Evolutionary conservation across 257 asterid genomes (phyloP).

Genomic region (Nicotiana undulata): DNA sequence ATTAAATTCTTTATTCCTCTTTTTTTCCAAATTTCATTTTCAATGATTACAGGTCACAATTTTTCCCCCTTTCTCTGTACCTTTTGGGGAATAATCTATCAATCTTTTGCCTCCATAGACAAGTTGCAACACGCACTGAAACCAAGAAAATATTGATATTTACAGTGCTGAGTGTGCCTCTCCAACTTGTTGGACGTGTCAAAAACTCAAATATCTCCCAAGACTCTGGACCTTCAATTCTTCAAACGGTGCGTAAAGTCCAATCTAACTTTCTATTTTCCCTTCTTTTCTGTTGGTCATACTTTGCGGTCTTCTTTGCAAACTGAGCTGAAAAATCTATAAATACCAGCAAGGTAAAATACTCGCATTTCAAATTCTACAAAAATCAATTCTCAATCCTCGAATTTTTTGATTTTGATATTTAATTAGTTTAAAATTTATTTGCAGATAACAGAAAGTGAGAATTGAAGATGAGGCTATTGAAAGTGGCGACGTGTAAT

Average conservation of each 20-base stretch:
- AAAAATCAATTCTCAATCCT: background rate
- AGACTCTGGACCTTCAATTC: background rate
- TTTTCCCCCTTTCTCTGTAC: no score
- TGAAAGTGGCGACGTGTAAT: conserved; percentile 90
- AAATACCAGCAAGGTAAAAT: background rate
- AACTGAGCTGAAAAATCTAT: background rate
- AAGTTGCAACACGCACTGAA: background rate
- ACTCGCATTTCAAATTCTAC: background rate
- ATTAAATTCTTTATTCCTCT: no score
- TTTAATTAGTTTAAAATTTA: background rate
- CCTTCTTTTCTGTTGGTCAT: background rate
- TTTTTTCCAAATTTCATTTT: no score
- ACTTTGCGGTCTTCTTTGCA: no score
- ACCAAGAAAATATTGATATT: background rate
- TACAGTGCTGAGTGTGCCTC: background rate
- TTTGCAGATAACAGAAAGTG: background rate
- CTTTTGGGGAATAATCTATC: background rate
- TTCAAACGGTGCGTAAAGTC: conserved; percentile 1
- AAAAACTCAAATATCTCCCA: conserved; percentile 1
- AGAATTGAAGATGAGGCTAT: conserved; percentile 58
- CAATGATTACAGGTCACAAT: background rate
- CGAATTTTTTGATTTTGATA: background rate
- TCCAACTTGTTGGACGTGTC: conserved; percentile 5
- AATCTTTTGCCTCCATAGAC: background rate
- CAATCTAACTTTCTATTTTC: background rate